phyloP scores from a whole-genome alignment of 2,329 filamentous ascomycete species.

The Teratosphaeria nubilosa region DNA sequence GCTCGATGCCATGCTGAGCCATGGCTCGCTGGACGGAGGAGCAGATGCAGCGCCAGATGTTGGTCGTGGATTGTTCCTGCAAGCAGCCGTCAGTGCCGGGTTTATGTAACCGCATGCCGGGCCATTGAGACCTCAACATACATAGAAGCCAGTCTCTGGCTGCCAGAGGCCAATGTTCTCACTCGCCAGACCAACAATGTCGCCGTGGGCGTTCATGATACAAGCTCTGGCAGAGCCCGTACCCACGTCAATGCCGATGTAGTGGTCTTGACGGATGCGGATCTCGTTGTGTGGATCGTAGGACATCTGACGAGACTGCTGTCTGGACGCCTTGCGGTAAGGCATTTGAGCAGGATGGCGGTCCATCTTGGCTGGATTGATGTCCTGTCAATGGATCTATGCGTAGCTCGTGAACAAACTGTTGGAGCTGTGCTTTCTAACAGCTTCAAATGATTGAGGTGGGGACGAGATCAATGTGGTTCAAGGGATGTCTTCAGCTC shows the following conservation, averaged over 20 bases:
- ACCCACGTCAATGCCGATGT: conserved; percentile 88
- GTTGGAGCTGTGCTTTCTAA: too few species aligned
- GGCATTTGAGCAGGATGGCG: conserved; percentile 2
- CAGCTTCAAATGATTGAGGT: background rate
- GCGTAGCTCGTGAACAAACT: background rate
- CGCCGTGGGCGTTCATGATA: conserved; percentile 83
- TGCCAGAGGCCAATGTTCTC: conserved; percentile 45
- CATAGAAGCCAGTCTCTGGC: conserved; percentile 46
- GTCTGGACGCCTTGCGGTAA: conserved; percentile 18
- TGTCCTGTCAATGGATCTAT: background rate
- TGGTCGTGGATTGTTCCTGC: conserved; percentile 91
- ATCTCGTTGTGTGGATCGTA: conserved; percentile 47
- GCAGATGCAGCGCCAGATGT: conserved; percentile 96
- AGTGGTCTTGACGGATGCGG: conserved; percentile 48
- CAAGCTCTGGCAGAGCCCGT: conserved; percentile 92
- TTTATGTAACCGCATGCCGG: background rate
- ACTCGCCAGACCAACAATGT: conserved; percentile 58
- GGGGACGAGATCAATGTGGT: background rate
- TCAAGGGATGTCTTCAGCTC: background rate
- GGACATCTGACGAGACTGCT: conserved; percentile 38
- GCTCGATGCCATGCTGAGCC: conserved; percentile 68
- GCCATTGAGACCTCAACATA: conserved; percentile 18
- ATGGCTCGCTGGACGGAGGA: conserved; percentile 75
- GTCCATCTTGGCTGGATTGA: background rate
- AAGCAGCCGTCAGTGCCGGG: background rate